phyloP scores from a whole-genome alignment of 2,329 filamentous ascomycete genomes.

The Penicillium sp. region DNA sequence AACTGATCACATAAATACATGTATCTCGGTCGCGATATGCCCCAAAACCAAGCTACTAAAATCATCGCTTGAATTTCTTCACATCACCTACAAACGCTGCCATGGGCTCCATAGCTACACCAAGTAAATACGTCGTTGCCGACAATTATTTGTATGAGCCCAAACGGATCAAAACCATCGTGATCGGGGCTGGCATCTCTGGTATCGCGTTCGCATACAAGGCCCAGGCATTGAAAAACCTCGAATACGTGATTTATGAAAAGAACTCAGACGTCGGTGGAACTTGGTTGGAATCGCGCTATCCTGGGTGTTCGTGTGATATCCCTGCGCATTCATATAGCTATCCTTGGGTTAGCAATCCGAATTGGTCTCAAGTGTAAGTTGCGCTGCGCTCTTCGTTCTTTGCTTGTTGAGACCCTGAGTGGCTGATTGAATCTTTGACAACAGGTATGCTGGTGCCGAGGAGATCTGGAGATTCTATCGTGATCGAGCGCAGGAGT shows the following conservation, averaged over 20 bases:
- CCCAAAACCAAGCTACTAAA: neutral
- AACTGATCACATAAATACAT: neutral
- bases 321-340: conserved; percentile 1
- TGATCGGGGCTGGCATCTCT: neutral
- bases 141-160: neutral
- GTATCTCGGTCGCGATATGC: neutral
- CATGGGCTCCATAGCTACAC: neutral
- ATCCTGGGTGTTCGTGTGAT: conserved; percentile 4
- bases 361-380: neutral
- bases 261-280: conserved; percentile 10
- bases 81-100: neutral
- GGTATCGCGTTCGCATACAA: neutral
- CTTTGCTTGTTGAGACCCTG: too few relatives aligned
- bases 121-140: neutral
- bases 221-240: neutral
- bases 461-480: neutral
- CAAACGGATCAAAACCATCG: neutral
- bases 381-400: neutral
- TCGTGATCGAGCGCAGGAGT: neutral
- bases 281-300: conserved; percentile 7
- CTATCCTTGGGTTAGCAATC: neutral
- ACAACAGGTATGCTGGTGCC: neutral
- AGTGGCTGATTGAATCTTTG: too few relatives aligned
- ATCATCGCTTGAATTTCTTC: neutral
- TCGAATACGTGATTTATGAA: conserved; percentile 4